Evolutionary conservation across 1,284 basidiomycete species (phyloP), one percentile per base, ranked within the genome.

Genomic region (Polyporus tsugae): DNA sequence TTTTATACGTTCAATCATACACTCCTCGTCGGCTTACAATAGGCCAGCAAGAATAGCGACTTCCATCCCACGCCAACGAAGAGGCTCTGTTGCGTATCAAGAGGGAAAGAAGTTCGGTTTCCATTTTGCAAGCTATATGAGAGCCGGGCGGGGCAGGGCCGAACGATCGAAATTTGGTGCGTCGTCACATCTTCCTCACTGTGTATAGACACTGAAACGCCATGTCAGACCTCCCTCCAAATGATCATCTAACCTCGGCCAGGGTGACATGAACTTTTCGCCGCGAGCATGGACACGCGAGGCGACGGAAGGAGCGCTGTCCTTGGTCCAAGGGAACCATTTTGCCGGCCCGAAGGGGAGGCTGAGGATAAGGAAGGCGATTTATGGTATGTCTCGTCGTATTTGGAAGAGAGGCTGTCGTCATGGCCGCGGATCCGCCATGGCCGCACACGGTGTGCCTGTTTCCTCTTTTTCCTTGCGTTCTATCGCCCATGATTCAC

Each of bases 201-300:
- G 19, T 13, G 60, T 6, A 49, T 33, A 19, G 19, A 38, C 10
- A 52, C 38, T 39, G 5, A 42, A 6, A 9, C 19, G 15, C 11
- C 25, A 38, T 4, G 10, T 6, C 77, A 96, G 95, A 96, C 77
- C 86, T 96, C 65, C 95, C 95, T 0, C 69, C 87, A 3, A 92
- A 96, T 77, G 94, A 92, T 74, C 92, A n/a, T n/a, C 97, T 80
- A 97, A 97, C 80, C 89, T 97, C 58, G 95, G 95, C 15, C 95
- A 96, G 81, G 95, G 95, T 1, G 96, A 96, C 82, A 97, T 96
- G 95, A 96, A 95, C 83, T 93, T 94, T 76, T 78, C 91, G 0
- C 96, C 95, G 17, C 95, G 95, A 2, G 78, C 86, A 67, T 97
- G 94, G 92, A 87, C 97, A 72, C 89, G 86, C 57, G 84, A 92